Base-by-base conservation (phyloP, 148 eudicot species). In the Salicornia ramosissima region DNA sequence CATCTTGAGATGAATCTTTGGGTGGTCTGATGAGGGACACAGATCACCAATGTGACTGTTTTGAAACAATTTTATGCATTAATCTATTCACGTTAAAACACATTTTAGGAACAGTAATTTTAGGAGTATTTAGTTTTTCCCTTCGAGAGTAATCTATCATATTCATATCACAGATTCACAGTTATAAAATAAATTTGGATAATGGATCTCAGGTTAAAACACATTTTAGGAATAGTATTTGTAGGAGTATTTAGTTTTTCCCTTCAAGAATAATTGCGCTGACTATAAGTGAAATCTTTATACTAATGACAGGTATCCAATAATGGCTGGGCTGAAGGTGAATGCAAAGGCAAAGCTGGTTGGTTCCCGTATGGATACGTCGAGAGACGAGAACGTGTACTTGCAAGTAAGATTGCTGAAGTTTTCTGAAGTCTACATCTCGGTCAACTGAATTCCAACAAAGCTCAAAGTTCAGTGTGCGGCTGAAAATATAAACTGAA, bases 261-360 rank as follows among this genome's bases (percentile, higher is more conserved):
- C n/a, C n/a, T n/a, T n/a, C n/a, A n/a, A n/a, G n/a, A n/a, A n/a
- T n/a, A n/a, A n/a, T n/a, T n/a, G n/a, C n/a, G n/a, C n/a, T n/a
- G n/a, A n/a, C n/a, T n/a, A n/a, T n/a, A n/a, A n/a, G 4, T 21
- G 11, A 33, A 34, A 14, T 43, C n/a, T 31, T 60, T 46, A 56
- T 53, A 59, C 30, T 47, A 15, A 63, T 68, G 76, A 40, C 77
- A 92, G 98, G 87, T 93, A 28, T 82, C 95, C 51, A 83, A 85
- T 78, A 88, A 83, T 64, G 95, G 98, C 10, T 93, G 98, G 98
- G 98, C 98, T 15, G 98, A 93, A 85, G 98, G 98, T 49, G 98
- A 93, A 82, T 88, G 96, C 88, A 93, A 90, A 80, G 98, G 96
- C 22, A 88, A 84, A 84, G 98, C 96, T 12, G 96, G 98, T 74